Conservation (phyloP, 163 green algal genomes). For the Volvox carteri region DNA sequence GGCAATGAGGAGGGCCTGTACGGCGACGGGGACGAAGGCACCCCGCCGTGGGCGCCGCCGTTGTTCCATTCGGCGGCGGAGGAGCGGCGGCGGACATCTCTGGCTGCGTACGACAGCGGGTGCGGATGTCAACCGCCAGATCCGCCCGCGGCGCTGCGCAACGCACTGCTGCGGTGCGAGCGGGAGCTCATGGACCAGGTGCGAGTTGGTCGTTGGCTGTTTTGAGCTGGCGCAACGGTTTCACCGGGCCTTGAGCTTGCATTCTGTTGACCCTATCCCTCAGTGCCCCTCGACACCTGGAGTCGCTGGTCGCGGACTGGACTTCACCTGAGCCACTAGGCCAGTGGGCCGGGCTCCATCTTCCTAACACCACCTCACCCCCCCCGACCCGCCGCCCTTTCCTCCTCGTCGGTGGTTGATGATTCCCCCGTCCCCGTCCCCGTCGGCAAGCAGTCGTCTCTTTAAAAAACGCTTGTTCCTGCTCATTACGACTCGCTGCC, state of each 20-base stretch:
- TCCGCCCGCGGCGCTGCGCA: slow-evolving; percentile 47
- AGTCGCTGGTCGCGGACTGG: no score
- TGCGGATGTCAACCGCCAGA: slow-evolving; percentile 15
- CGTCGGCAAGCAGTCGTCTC: no score
- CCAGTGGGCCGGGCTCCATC: no score
- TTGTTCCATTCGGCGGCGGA: slow-evolving; percentile 7
- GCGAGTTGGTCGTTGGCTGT: not conserved
- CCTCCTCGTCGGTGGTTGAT: no score
- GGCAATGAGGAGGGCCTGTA: not conserved
- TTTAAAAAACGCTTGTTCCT: no score
- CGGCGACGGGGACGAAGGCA: not conserved
- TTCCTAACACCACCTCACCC: not conserved
- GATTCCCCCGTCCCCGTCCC: no score
- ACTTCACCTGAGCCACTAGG: no score
- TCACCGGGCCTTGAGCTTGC: no score
- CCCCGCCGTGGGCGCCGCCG: not conserved
- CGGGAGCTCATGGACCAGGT: slow-evolving; percentile 47
- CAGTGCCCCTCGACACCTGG: no score
- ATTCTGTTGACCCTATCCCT: no score
- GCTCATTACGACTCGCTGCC: no score
- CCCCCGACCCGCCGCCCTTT: not conserved
- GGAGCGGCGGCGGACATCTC: slow-evolving; percentile 18
- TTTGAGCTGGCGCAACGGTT: no score
- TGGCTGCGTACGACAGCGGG: slow-evolving; percentile 28
- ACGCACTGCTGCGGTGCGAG: slow-evolving; percentile 47